A percentile compares a stretch with the other conserved stretches of the same genome.
Conservation (phyloP, 2,329 filamentous ascomycete species). For the Zasmidium cellare region DNA sequence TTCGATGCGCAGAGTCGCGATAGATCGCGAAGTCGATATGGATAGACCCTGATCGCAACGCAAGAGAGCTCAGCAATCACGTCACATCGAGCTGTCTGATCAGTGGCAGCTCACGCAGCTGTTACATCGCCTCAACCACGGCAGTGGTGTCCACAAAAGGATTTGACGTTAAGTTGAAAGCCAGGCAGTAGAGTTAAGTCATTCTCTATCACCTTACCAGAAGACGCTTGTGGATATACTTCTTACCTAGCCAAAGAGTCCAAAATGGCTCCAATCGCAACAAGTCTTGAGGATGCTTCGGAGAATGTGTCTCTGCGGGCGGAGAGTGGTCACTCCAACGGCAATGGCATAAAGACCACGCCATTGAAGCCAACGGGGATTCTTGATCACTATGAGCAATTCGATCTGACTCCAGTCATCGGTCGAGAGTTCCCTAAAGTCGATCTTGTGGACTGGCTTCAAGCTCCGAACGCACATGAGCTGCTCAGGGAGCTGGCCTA, state of each 20-base stretch:
- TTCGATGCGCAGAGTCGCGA: too few relatives aligned
- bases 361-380: slow-evolving; percentile 40
- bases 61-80: background rate
- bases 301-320: background rate
- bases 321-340: background rate
- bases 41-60: background rate
- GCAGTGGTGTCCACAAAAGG: background rate
- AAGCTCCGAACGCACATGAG: slow-evolving; percentile 38
- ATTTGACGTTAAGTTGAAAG: background rate
- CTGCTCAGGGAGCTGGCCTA: slow-evolving; percentile 49
- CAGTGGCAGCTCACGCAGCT: background rate
- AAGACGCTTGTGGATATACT: background rate
- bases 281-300: slow-evolving; percentile 2
- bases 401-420: slow-evolving; percentile 54
- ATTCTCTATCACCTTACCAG: background rate
- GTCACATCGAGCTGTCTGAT: background rate
- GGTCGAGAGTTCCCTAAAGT: slow-evolving; percentile 47
- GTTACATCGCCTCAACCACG: background rate
- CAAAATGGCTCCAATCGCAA: slow-evolving; percentile 6
- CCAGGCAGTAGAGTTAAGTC: background rate
- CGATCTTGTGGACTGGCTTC: slow-evolving; percentile 37
- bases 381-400: slow-evolving; percentile 44
- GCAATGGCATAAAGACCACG: background rate
- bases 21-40: background rate
- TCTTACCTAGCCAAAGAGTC: background rate